Percentiles rank a stretch among this genome's conserved stretches.
These are phyloP conservation scores for Euphorbia tirucalli DNA, from an alignment of 345 rosid species.

Conservation along the genomic window DNA sequence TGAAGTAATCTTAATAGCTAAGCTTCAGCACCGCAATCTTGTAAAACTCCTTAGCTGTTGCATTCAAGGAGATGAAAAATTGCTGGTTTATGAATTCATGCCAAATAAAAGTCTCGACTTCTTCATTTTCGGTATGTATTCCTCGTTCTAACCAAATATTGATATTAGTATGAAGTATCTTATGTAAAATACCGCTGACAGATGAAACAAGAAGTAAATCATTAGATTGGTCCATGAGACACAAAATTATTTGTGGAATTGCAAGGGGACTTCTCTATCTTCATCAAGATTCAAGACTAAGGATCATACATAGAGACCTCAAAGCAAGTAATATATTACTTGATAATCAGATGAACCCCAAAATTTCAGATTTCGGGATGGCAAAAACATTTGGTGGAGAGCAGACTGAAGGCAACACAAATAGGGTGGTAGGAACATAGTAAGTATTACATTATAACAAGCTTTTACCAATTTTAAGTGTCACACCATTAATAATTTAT, in stretches of 20 bases:
- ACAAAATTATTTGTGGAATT: constrained; percentile 20
- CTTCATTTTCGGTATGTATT: constrained; percentile 7
- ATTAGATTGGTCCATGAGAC: constrained; percentile 16
- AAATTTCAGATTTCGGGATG: constrained; percentile 23
- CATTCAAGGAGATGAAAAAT: constrained; percentile 18
- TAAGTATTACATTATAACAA: neutral
- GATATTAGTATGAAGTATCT: too few species aligned
- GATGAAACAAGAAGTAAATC: neutral
- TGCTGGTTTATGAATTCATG: constrained; percentile 35
- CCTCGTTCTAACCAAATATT: too few species aligned
- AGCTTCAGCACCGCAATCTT: constrained; percentile 51
- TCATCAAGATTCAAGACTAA: constrained; percentile 33
- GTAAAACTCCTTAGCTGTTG: constrained; percentile 30
- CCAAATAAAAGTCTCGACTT: constrained; percentile 30
- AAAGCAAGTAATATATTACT: constrained; percentile 19
- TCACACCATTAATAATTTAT: too few species aligned
- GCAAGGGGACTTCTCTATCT: constrained; percentile 30
- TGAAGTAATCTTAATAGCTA: constrained; percentile 42
- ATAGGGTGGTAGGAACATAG: constrained; percentile 19
- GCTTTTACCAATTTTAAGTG: too few species aligned
- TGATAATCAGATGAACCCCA: constrained; percentile 19
- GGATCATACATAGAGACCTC: constrained; percentile 26
- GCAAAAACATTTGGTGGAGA: neutral
- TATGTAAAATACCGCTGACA: neutral
- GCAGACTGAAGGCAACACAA: constrained; percentile 17